Evolutionary conservation across 352 stramenopile species (phyloP).

Genomic region (Phytopythium delawarense): DNA sequence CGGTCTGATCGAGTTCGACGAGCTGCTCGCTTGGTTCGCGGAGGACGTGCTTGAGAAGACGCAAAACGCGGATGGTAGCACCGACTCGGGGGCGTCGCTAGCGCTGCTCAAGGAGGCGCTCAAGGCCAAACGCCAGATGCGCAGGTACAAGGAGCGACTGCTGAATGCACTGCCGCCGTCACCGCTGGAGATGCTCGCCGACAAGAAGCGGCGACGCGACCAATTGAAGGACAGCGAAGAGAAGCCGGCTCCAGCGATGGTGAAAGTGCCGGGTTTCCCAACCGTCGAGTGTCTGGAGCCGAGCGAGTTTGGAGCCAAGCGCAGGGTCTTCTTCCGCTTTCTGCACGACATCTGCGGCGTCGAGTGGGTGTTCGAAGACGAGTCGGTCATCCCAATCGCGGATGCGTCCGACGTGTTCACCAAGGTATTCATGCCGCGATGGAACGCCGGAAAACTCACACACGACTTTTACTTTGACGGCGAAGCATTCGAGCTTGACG

Average conservation of each 20-base stretch:
- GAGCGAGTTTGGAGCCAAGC: conserved; percentile 34
- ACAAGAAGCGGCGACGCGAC: conserved; percentile 7
- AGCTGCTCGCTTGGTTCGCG: conserved; percentile 37
- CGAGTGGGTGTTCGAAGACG: conserved; percentile 49
- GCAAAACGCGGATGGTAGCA: neutral
- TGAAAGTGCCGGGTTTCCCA: conserved; percentile 31
- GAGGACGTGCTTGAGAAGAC: conserved; percentile 26
- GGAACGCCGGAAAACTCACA: conserved; percentile 39
- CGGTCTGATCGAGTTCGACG: conserved; percentile 37
- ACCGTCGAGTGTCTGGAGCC: conserved; percentile 22
- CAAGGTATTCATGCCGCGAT: conserved; percentile 36
- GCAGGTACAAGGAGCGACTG: conserved; percentile 34
- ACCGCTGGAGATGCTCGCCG: neutral
- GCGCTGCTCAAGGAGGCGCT: conserved; percentile 34
- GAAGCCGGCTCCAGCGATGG: neutral
- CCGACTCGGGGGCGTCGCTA: conserved; percentile 8
- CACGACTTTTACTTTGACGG: conserved; percentile 63
- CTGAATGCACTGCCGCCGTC: conserved; percentile 24
- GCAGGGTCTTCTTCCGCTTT: conserved; percentile 45
- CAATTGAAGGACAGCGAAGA: neutral
- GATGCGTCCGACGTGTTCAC: conserved; percentile 41
- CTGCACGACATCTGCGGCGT: conserved; percentile 38
- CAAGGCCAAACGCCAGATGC: conserved; percentile 34
- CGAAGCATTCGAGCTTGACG: conserved; percentile 37
- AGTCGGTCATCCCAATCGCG: conserved; percentile 29